Base-by-base conservation (phyloP, 345 rosid genomes). In the Cardamine occulta region DNA sequence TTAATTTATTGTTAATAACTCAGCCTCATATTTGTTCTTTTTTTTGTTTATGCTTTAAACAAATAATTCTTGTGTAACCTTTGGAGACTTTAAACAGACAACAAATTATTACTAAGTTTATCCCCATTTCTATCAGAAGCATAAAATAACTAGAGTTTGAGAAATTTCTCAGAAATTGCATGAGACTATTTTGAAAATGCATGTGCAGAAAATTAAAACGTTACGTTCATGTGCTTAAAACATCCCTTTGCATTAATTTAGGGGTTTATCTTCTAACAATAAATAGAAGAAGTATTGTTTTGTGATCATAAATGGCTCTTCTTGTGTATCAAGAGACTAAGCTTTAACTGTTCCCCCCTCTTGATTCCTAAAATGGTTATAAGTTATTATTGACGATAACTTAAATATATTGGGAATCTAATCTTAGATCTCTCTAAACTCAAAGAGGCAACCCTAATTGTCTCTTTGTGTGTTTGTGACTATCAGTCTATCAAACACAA, bases 221-320 rank as follows among this genome's bases (percentile, higher is more conserved):
- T 71, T 17, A 32, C 70, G 12, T 71, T 17, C 80, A 77, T 77
- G 81, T 77, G 77, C 81, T 39, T 72, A 78, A 72, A 59, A 72
- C 81, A 78, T 78, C 77, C 74, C 69, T 66, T 66, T 72, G 68
- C 40, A 49, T 65, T 72, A 64, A 51, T 21, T 55, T 51, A 19
- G 68, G 57, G 57, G 49, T 70, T 77, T 42, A 72, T 78, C 77
- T 66, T 72, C 64, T 19, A 66, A 17, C 14, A 44, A 70, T 63
- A 4, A 31, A 70, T 31, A 13, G 8, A 31, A 69, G 4, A 45
- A 42, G 34, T 45, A 45, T 44, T 62, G 48, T 34, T 76, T 45
- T 44, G 10, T 34, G 19, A 65, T 57, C 55, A 35, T 66, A 48
- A 7, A 51, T 66, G 77, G 32, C 81, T 67, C 64, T 78, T 78